phyloP scores from a whole-genome alignment of 225 moss, liverwort and hornwort genomes.

The Pleurozium schreberi region DNA sequence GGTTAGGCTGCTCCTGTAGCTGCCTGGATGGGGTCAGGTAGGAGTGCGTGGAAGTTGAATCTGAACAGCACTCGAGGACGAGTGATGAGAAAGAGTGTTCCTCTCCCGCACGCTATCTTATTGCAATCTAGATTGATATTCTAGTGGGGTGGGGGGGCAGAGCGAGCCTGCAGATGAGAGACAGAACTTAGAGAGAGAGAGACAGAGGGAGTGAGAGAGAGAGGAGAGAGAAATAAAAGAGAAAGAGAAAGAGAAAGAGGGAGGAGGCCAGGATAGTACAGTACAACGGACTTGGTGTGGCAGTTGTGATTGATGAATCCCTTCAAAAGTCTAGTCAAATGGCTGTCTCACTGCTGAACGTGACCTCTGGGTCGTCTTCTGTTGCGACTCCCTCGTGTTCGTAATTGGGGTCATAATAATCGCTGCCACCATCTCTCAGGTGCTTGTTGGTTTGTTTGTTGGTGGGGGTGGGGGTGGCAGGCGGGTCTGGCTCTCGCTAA shows the following conservation, averaged over 20 bases:
- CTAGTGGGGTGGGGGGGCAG: background rate
- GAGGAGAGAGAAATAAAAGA: background rate
- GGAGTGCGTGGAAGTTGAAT: background rate
- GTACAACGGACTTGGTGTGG: background rate
- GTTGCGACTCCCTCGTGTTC: background rate
- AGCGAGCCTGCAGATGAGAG: background rate
- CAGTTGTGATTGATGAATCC: background rate
- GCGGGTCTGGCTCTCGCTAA: background rate
- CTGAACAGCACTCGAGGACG: background rate
- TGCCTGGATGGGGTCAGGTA: background rate
- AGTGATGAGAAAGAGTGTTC: background rate
- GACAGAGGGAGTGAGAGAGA: background rate
- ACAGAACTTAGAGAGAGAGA: background rate
- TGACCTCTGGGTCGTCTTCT: slow-evolving; percentile 1
- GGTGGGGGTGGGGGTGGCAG: background rate
- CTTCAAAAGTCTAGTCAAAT: background rate
- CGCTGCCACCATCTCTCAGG: slow-evolving; percentile 1
- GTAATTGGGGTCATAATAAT: background rate
- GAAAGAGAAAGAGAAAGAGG: too few relatives aligned
- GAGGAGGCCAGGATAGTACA: background rate
- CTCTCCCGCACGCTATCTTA: background rate
- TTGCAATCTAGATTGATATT: background rate
- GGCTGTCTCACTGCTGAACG: background rate
- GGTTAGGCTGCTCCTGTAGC: background rate
- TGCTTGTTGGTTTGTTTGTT: background rate